Evolutionary conservation across 306 rosid genomes (phyloP).

Genomic region (Acacia crassicarpa): DNA sequence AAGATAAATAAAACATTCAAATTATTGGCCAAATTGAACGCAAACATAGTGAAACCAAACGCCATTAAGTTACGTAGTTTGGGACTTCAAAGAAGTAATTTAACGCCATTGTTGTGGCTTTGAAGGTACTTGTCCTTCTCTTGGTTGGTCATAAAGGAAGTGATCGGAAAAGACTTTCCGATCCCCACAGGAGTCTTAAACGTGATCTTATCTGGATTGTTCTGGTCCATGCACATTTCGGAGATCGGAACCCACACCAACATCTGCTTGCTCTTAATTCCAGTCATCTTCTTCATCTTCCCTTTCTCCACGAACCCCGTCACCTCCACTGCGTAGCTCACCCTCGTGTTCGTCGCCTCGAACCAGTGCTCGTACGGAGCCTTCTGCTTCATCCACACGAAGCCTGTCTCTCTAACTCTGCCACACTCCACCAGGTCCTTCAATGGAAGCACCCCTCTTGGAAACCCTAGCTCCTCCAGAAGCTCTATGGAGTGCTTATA

Average conservation of each 20-base stretch:
- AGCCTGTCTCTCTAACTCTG: constrained; percentile 69
- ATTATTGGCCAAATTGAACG: neutral
- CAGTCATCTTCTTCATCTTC: constrained; percentile 82
- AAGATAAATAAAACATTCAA: neutral
- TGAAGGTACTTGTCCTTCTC: constrained; percentile 47
- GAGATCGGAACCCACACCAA: constrained; percentile 71
- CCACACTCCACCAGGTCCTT: constrained; percentile 82
- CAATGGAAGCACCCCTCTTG: constrained; percentile 75
- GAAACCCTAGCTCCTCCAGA: constrained; percentile 68
- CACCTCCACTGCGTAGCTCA: constrained; percentile 70
- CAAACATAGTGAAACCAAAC: neutral
- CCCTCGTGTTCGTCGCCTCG: constrained; percentile 43
- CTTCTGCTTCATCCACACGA: constrained; percentile 82
- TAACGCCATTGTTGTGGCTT: neutral
- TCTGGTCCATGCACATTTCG: constrained; percentile 73
- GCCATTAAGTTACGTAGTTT: neutral
- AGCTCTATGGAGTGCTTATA: constrained; percentile 54
- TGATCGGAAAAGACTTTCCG: constrained; percentile 63
- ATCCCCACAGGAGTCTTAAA: constrained; percentile 79
- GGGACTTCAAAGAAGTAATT: neutral
- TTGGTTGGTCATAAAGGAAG: constrained; percentile 64
- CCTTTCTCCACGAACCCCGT: constrained; percentile 71
- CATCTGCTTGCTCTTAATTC: constrained; percentile 75
- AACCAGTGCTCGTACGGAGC: constrained; percentile 73
- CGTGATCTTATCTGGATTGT: constrained; percentile 38